Conservation (phyloP, 306 rosid species). For the Alnus glutinosa region DNA sequence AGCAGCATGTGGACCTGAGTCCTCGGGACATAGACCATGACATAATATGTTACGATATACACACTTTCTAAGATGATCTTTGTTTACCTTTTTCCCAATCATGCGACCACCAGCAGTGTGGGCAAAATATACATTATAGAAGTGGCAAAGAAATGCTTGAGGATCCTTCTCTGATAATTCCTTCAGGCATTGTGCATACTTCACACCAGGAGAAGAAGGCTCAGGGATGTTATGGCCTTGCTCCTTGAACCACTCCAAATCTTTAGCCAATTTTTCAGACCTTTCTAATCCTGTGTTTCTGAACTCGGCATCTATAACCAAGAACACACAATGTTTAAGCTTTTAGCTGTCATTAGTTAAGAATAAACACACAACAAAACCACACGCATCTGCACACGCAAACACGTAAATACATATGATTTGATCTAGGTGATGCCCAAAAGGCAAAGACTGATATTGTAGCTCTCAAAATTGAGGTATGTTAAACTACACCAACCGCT, state of each 20-base stretch:
- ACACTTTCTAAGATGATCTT: constrained; percentile 1
- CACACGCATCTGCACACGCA: neutral
- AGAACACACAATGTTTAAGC: neutral
- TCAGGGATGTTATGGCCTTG: constrained; percentile 85
- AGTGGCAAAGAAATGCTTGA: constrained; percentile 94
- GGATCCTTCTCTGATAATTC: constrained; percentile 77
- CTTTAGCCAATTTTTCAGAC: constrained; percentile 75
- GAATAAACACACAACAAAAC: neutral
- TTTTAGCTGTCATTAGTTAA: neutral
- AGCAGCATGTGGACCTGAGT: neutral
- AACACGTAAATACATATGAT: neutral
- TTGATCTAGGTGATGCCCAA: neutral
- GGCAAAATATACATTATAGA: constrained; percentile 91
- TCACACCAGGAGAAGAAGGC: constrained; percentile 81
- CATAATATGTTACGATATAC: constrained; percentile 2
- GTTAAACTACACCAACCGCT: neutral
- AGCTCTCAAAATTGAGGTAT: neutral
- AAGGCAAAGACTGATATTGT: neutral
- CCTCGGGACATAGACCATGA: neutral
- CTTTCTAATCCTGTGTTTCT: constrained; percentile 94
- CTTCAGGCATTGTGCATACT: constrained; percentile 68
- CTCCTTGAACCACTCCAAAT: constrained; percentile 92
- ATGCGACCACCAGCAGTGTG: constrained; percentile 97
- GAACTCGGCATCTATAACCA: constrained; percentile 69
- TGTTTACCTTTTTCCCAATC: constrained; percentile 82